These are phyloP conservation scores for Colletotrichum godetiae DNA, from an alignment of 2,329 filamentous ascomycete genomes.

Conservation along the genomic window DNA sequence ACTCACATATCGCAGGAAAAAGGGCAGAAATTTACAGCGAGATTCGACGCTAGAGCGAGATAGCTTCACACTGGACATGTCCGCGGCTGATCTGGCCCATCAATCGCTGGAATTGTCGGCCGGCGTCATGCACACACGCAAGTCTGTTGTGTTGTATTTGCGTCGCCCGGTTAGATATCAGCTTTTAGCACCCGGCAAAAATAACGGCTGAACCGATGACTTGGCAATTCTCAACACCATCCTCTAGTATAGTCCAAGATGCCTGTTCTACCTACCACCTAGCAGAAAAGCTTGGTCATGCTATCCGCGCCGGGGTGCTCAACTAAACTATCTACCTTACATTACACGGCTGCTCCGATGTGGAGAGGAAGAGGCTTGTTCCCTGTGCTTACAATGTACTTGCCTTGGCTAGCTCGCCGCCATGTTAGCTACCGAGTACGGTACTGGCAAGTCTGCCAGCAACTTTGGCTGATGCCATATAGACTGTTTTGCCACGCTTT, in stretches of 20 bases:
- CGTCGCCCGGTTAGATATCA: too few relatives aligned
- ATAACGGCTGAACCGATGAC: neutral
- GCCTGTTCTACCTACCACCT: too few relatives aligned
- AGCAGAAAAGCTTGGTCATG: neutral
- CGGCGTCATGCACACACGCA: neutral
- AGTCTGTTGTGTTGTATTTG: too few relatives aligned
- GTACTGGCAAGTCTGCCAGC: neutral
- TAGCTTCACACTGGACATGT: neutral
- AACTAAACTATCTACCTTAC: neutral
- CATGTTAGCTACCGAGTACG: neutral
- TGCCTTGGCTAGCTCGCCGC: neutral
- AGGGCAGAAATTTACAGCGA: neutral
- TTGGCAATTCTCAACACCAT: neutral
- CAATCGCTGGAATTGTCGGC: constrained; percentile 13
- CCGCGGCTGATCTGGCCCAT: neutral
- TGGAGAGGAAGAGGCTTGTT: neutral
- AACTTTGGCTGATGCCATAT: neutral
- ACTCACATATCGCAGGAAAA: neutral
- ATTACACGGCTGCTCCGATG: neutral
- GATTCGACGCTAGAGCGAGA: neutral
- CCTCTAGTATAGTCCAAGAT: neutral
- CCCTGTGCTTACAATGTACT: neutral
- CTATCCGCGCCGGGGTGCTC: neutral
- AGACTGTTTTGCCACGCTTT: neutral
- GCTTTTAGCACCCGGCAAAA: neutral